These are phyloP conservation scores for Umbelopsis vinacea DNA, from an alignment of 192 early-diverging fungal genomes.

Conservation along the genomic window DNA sequence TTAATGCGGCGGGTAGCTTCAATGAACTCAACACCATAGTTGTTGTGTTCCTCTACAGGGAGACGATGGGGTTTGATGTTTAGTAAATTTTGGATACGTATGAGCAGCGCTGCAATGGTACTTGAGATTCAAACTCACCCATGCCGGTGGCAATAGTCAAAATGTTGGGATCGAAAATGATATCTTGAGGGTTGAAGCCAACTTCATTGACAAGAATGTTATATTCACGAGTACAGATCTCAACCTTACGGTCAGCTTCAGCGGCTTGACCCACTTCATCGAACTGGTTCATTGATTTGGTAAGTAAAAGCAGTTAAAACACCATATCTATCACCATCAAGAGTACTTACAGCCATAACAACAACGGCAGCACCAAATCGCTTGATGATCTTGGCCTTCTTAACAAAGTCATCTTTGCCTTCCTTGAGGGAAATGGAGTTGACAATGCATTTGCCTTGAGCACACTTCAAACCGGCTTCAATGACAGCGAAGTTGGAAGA, in stretches of 20 bases:
- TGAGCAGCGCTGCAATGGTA: neutral
- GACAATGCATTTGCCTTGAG: slow-evolving; percentile 97
- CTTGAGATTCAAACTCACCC: slow-evolving; percentile 33
- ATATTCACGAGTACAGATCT: slow-evolving; percentile 91
- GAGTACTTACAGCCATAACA: slow-evolving; percentile 81
- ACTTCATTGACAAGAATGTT: slow-evolving; percentile 83
- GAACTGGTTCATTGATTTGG: slow-evolving; percentile 53
- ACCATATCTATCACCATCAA: neutral
- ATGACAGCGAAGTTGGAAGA: slow-evolving; percentile 98
- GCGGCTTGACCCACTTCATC: slow-evolving; percentile 95
- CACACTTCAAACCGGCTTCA: slow-evolving; percentile 92
- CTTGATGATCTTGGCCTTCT: slow-evolving; percentile 85
- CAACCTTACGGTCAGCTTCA: slow-evolving; percentile 81
- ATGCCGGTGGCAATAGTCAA: slow-evolving; percentile 95
- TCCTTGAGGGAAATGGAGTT: slow-evolving; percentile 97
- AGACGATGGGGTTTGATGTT: neutral
- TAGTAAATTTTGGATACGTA: no score
- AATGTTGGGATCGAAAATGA: slow-evolving; percentile 90
- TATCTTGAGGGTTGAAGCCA: slow-evolving; percentile 53
- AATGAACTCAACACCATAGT: slow-evolving; percentile 95
- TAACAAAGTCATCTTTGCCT: slow-evolving; percentile 90
- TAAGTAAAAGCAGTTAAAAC: neutral
- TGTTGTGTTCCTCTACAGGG: slow-evolving; percentile 88
- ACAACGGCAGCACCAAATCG: slow-evolving; percentile 95
- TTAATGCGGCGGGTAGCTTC: slow-evolving; percentile 79